Conservation (phyloP, 2,329 filamentous ascomycete genomes). For the Nothopassalora personata region DNA sequence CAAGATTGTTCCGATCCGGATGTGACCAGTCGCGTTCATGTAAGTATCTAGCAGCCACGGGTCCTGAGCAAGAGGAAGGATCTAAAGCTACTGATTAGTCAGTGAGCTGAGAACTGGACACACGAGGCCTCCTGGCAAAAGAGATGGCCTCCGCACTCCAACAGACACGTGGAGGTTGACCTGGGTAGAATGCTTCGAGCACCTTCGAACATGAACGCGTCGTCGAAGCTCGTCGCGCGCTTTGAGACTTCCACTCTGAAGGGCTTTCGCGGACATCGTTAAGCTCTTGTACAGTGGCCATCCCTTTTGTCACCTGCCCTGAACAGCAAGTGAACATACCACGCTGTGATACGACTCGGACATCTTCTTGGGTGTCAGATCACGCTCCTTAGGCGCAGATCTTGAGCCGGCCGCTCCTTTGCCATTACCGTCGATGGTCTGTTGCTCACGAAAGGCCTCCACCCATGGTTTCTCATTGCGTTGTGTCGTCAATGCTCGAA, state of each 20-base stretch:
- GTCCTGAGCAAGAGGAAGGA: constrained; percentile 65
- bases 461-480: constrained; percentile 64
- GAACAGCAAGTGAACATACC: constrained; percentile 38
- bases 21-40: constrained; percentile 69
- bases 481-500: constrained; percentile 53
- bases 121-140: too few species aligned
- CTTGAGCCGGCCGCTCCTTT: constrained; percentile 31
- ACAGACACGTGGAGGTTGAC: too few species aligned
- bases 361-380: constrained; percentile 63
- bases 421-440: constrained; percentile 34
- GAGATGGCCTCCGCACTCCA: too few species aligned
- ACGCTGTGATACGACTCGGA: constrained; percentile 64
- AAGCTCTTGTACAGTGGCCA: too few species aligned
- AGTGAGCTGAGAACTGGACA: constrained; percentile 11
- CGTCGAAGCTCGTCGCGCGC: too few species aligned
- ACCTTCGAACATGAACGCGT: too few species aligned
- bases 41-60: constrained; percentile 75
- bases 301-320: not conserved
- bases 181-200: too few species aligned
- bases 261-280: too few species aligned
- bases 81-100: constrained; percentile 38
- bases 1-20: constrained; percentile 66
- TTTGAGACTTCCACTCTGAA: too few species aligned
- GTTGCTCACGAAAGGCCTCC: constrained; percentile 55
- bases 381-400: constrained; percentile 43